Base-by-base conservation (phyloP, 768 basidiomycete species). In the Tylopilus felleus region DNA sequence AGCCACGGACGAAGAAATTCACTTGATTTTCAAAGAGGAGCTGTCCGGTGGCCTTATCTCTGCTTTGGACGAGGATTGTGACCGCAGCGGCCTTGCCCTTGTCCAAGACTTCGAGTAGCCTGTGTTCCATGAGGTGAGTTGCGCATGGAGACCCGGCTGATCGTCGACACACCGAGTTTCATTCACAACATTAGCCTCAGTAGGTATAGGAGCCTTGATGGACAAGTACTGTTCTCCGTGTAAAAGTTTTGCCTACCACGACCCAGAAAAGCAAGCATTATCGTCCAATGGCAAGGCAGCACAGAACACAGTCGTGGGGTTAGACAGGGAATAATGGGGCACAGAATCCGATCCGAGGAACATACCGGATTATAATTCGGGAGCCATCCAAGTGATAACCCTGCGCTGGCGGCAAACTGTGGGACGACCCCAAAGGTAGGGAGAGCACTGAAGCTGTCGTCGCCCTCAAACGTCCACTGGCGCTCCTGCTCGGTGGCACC, bases 361-460 rank as follows among this genome's bases (percentile, higher is more conserved):
- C 83, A 47, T 62, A 91, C 92, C 6, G 93, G 93, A 66, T 95
- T 95, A 77, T 86, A 98, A 71, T 98, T 90, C 14, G 97, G 96
- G 27, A 99, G 76, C 85, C 87, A 96, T 72, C 92, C 93, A 45
- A 93, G 72, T 1, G 87, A 70, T 5, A 92, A 47, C 27, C 80
- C 77, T 8, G 80, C 76, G 60, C 83, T 88, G 1, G 91, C 84
- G 21, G 75, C 67, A 70, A 98, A 92, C 67, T 93, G 93, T 16
- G 97, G 96, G 53, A 98, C 80, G 38, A 98, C 94, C 28, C 93
- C 97, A 65, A 97, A 98, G 0, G 95, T 98, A 0, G 94, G 97
- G 33, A 99, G 73, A 1, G 89, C 85, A 52, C 80, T 70, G 71
- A 99, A 99, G 14, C 85, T 79, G 43, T 94, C 92, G 66, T 93